Base-by-base conservation (phyloP, 352 stramenopile genomes). In the Pythium coloratum region DNA sequence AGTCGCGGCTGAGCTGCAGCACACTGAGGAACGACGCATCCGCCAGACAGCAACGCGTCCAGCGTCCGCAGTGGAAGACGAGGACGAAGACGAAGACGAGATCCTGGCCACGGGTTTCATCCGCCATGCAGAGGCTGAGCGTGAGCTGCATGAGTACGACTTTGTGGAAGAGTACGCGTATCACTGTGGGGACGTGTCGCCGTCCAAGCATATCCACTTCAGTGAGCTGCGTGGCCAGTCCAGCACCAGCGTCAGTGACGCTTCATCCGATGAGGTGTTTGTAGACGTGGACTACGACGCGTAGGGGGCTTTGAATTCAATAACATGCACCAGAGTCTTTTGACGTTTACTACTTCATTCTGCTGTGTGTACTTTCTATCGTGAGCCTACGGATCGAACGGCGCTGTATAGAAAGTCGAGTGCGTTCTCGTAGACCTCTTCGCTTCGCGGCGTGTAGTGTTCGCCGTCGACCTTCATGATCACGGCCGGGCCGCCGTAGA, bases 111-210 rank as follows among this genome's bases (percentile, higher is more conserved):
- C 16, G 72, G 51, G 57, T 64, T 67, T 57, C 70, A 55, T 55
- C 64, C 69, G 57, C 44, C 70, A 62, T 24, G 64, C 64, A 51
- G 76, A 86, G 24, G 62, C 67, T 30, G 71, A 72, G 50, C 71
- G 54, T 2, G 64, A 84, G 64, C 76, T 86, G 49, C 71, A 76
- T 56, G 84, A 93, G 67, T 92, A 93, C 66, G 86, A 95, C 58
- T 92, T 93, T 67, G 72, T 93, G 26, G 84, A 95, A 30, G 87
- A 93, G 56, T 91, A 82, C 55, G 67, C 73, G 49, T 75, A 66
- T 55, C 75, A 80, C 28, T 71, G 69, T 0, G 72, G 77, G 4
- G 86, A 90, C 61, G 49, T 76, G 1, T 89, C 81, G 38, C 77
- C 77, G 32, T 65, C 70, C 14, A 76, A 79, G 46, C 71, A 84